Base-by-base conservation (phyloP, 768 basidiomycete genomes). In the Kwoniella newhampshirensis region DNA sequence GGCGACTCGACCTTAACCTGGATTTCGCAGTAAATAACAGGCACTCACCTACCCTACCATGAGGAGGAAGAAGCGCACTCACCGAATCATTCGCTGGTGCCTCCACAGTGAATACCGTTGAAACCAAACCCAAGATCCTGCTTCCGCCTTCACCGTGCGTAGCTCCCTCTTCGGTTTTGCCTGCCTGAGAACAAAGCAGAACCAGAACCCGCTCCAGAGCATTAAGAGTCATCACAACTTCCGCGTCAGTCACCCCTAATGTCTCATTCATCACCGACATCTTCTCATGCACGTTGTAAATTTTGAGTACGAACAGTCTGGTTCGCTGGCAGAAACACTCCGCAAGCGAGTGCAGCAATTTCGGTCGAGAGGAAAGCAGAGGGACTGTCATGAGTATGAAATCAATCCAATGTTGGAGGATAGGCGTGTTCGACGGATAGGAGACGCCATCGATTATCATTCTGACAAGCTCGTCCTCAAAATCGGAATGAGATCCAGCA, bases 361-460 rank as follows among this genome's bases (percentile, higher is more conserved):
- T 79, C 49, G 86, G 84, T 1, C 89, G 78, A 1, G 83, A 79
- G 18, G 85, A 87, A 70, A 91, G 89, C 64, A 91, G 89, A 3
- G 90, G 86, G 17, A 93, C 78, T 0, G 91, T 89, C 85, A 89
- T 89, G 51, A 94, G 82, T 57, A 97, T 81, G 73, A 99, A 98
- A 73, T 98, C 94, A 25, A 98, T 81, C 94, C 94, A 98, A 66
- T 96, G 90, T 68, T 96, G 93, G 27, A 94, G 75, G 23, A 94
- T 82, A 1, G 90, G 82, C 26, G 86, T 84, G 76, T 94, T 96
- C 27, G 81, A 76, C 9, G 81, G 78, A 4, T 80, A 74, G 11
- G 85, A 79, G 44, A 98, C 84, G 2, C 89, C 94, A 69, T 94
- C 89, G 17, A 87, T 79, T 20, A 97, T 79, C 0, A 87, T 85